Conservation (phyloP, 2,329 filamentous ascomycete genomes). For the Plenodomus lindquistii region DNA sequence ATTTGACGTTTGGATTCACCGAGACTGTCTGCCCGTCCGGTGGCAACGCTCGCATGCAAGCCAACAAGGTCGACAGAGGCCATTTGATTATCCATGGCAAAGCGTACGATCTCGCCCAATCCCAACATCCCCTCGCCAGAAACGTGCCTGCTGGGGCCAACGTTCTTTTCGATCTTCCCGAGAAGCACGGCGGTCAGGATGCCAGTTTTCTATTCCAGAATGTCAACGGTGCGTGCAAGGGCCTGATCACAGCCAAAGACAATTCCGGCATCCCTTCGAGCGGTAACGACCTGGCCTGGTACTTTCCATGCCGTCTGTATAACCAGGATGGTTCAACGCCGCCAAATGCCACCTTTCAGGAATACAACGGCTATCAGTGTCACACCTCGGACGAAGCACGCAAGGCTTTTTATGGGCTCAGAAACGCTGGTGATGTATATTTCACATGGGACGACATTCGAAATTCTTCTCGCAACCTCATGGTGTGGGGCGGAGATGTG, state of each 20-base stretch:
- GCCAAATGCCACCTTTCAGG: slow-evolving; percentile 72
- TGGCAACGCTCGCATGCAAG: slow-evolving; percentile 68
- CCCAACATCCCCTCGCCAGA: slow-evolving; percentile 76
- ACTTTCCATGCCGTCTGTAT: slow-evolving; percentile 90
- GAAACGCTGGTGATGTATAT: slow-evolving; percentile 81
- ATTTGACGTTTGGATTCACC: slow-evolving; percentile 95
- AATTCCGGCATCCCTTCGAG: slow-evolving; percentile 81
- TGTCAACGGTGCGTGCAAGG: slow-evolving; percentile 96
- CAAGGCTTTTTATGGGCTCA: slow-evolving; percentile 74
- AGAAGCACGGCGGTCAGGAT: slow-evolving; percentile 84
- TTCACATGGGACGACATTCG: slow-evolving; percentile 94
- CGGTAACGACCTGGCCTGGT: slow-evolving; percentile 81
- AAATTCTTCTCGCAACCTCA: slow-evolving; percentile 84
- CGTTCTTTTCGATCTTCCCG: slow-evolving; percentile 81
- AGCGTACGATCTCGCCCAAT: slow-evolving; percentile 80
- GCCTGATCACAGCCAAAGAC: slow-evolving; percentile 72
- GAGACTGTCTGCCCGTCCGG: slow-evolving; percentile 79
- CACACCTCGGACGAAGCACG: slow-evolving; percentile 76
- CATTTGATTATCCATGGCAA: slow-evolving; percentile 97
- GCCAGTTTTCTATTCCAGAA: slow-evolving; percentile 98
- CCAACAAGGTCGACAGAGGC: slow-evolving; percentile 78
- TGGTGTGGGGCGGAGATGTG: slow-evolving; percentile 93
- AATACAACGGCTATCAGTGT: slow-evolving; percentile 85
- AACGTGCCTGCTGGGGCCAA: slow-evolving; percentile 78
- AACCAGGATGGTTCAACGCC: slow-evolving; percentile 88